These are phyloP conservation scores for Annulohypoxylon bovei DNA, from an alignment of 495 filamentous ascomycete species.

Conservation along the genomic window DNA sequence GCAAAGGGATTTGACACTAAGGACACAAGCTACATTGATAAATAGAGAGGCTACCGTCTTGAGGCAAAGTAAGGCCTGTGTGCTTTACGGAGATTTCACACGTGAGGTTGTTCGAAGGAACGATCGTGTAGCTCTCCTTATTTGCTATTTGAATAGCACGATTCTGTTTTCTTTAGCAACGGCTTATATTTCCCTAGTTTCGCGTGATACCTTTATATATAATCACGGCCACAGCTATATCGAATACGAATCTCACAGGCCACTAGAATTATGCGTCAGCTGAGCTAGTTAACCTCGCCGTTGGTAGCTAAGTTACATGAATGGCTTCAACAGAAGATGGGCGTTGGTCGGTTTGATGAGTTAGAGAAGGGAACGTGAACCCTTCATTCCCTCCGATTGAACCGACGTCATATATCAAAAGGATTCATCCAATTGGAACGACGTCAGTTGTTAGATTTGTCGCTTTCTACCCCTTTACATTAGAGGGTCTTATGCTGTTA, in stretches of 20 bases:
- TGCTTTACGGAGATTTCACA: background rate
- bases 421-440: background rate
- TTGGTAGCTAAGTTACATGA: conserved; percentile 8
- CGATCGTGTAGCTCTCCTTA: background rate
- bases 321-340: background rate
- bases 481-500: conserved; percentile 7
- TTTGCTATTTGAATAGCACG: conserved; percentile 3
- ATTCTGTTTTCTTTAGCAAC: background rate
- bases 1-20: background rate
- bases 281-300: conserved; percentile 18
- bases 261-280: background rate
- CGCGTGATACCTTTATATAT: background rate
- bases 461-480: conserved; percentile 26
- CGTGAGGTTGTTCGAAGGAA: background rate
- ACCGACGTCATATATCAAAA: background rate
- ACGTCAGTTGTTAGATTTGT: background rate
- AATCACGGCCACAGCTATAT: background rate
- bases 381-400: background rate
- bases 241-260: background rate
- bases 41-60: background rate
- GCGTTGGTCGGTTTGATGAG: background rate
- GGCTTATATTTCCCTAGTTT: background rate
- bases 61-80: background rate
- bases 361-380: background rate
- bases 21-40: background rate